These are phyloP conservation scores for Quambalaria eucalypti DNA, from an alignment of 1,284 basidiomycete genomes.

Conservation along the genomic window DNA sequence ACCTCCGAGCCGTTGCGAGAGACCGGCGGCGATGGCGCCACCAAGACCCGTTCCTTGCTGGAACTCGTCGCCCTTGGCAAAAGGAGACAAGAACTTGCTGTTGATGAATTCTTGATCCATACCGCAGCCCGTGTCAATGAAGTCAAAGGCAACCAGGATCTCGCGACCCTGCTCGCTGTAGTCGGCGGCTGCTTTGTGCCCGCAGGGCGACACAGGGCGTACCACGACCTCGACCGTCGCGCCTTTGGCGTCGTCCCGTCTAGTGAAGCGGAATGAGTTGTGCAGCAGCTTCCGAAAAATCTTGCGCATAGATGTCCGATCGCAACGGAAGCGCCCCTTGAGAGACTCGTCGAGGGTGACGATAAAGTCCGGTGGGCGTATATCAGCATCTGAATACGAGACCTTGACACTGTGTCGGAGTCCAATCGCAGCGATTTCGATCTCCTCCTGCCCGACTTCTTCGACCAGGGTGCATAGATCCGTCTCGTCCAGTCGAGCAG, in stretches of 20 bases:
- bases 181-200: constrained; percentile 5
- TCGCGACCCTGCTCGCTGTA: not conserved
- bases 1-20: constrained; percentile 20
- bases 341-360: constrained; percentile 16
- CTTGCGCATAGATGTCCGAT: constrained; percentile 15
- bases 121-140: constrained; percentile 10
- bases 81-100: constrained; percentile 11
- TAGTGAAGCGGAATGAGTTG: constrained; percentile 27
- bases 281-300: constrained; percentile 25
- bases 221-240: constrained; percentile 21
- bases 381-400: not conserved
- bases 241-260: not conserved
- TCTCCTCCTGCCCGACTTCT: constrained; percentile 23
- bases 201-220: constrained; percentile 5
- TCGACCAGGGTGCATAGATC: constrained; percentile 18
- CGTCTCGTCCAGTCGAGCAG: constrained; percentile 8
- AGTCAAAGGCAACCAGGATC: constrained; percentile 4
- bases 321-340: constrained; percentile 12
- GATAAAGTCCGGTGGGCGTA: constrained; percentile 13
- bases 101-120: constrained; percentile 9
- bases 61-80: constrained; percentile 28
- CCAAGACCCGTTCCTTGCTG: constrained; percentile 28
- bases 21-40: constrained; percentile 28
- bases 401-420: not conserved
- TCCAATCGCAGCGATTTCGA: constrained; percentile 8